Evolutionary conservation across 2,329 filamentous ascomycete genomes (phyloP), one percentile per base, ranked within the genome.

Genomic region (Colletotrichum phormii): DNA sequence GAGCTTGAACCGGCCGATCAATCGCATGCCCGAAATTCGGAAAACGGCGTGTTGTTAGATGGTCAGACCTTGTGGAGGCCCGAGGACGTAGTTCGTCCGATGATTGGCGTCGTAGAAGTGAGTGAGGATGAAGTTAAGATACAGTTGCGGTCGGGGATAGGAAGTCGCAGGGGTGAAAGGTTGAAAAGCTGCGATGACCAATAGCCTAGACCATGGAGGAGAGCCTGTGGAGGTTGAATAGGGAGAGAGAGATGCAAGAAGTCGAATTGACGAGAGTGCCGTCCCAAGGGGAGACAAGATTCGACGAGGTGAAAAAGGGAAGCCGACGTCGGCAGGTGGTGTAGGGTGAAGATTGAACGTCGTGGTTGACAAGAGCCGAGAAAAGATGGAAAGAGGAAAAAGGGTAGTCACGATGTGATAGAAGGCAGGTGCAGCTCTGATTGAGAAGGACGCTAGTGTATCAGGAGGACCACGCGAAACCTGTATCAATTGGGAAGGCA

Each of bases 121-220:
- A 46, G 35, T 73, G 71, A 67, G 15, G 33, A 73, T 67, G 42
- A 72, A 63, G 35, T 62, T 62, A 72, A 58, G 49, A 73, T 73
- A 54, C 55, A 63, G 57, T 71, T 55, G 29, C 33, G 6, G 67
- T 61, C 42, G 59, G 53, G 15, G 35, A 18, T 63, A 67, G 57
- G 37, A 67, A 67, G 62, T 63, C 51, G 67, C 67, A 58, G 49
- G 12, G 24, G 18, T 49, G n/a, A 13, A 42, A 66, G 49, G 71
- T 72, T 35, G 57, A 72, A 63, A 67, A 63, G 58, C 58, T 51
- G 53, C 31, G 67, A 63, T 53, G 61, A 33, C 51, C 57, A 31
- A 22, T 18, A 46, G 71, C 37, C 24, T 31, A 31, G 29, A 59
- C 26, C 18, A 58, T 59, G 49, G 12, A 62, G 31, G 51, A 62